Base-by-base conservation (phyloP, 148 eudicot genomes). In the Fallopia convolvulus region DNA sequence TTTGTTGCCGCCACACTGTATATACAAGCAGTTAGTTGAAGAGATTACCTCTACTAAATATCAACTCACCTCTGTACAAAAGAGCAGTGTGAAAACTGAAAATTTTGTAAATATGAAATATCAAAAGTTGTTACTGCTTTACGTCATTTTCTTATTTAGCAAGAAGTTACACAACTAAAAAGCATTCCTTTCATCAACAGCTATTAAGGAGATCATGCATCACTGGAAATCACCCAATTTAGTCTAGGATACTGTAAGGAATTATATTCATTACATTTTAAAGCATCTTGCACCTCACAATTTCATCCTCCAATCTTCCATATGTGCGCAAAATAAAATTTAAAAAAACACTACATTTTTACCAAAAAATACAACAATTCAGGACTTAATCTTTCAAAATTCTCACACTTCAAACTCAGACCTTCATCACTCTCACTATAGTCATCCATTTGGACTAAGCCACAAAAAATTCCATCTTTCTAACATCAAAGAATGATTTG, bases 1-100 rank as follows among this genome's bases (percentile, higher is more conserved):
- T 95, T 95, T 74, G 99, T 95, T 61, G 99, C 99, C 13, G 99
- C 97, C 84, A 95, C 99, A 78, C 99, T 95, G 89, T 80, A 87
- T 4, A 53, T 36, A 71, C 14, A 53, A 52, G 36, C 74, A 71
- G 26, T 39, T 4, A 40, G 20, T 41, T 3, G 8, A 17, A 71
- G 14, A 26, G 39, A 68, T 71, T 33, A 39, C 23, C 46, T 39
- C 23, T 20, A 48, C 46, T 15, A 46, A 39, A 5, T 21, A 71
- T 40, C 74, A 71, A 40, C 18, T 18, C 74, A 71, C 46, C 49
- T 26, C 70, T 63, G 41, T 26, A 33, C 11, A 30, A 46, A 41
- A 46, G 55, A 18, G 55, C 32, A n/a, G 20, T 53, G 53, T 10
- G 18, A 72, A 6, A 72, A 72, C 23, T 42, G 7, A 44, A 8